These are phyloP conservation scores for Vigna trinervia DNA, from an alignment of 306 rosid genomes.

Conservation along the genomic window DNA sequence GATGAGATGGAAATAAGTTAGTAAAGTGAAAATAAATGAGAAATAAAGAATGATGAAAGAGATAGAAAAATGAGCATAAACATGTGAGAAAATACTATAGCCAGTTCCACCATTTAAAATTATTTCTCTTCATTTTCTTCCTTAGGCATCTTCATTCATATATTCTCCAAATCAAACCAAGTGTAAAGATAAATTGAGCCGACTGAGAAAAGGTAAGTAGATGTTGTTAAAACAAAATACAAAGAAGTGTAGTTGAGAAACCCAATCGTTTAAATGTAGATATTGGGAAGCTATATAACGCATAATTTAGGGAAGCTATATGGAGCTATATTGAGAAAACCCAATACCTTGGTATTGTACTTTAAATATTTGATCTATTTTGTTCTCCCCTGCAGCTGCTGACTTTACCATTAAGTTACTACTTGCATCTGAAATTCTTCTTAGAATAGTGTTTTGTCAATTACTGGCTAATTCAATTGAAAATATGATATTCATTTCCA, in stretches of 20 bases:
- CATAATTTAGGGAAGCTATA: neutral
- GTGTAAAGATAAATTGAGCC: neutral
- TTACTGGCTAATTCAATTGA: neutral
- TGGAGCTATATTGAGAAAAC: no score
- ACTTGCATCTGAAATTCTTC: conserved; percentile 8
- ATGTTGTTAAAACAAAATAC: neutral
- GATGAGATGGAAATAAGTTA: no score
- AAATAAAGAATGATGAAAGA: no score
- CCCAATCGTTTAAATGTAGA: neutral
- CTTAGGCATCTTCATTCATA: no score
- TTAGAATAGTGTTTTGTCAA: neutral
- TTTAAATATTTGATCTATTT: neutral
- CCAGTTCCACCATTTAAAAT: no score
- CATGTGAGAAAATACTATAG: no score
- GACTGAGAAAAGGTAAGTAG: neutral
- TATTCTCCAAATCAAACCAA: no score
- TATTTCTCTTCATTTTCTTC: no score
- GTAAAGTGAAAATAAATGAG: no score
- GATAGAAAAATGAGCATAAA: no score
- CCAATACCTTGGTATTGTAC: no score
- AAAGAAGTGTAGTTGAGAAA: neutral
- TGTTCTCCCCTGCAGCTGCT: neutral
- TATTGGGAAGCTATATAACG: neutral
- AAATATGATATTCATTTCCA: neutral
- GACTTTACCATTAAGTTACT: conserved; percentile 21